Evolutionary conservation across 306 rosid genomes (phyloP), one percentile per base, ranked within the genome.

Genomic region (Casuarina cunninghamiana): DNA sequence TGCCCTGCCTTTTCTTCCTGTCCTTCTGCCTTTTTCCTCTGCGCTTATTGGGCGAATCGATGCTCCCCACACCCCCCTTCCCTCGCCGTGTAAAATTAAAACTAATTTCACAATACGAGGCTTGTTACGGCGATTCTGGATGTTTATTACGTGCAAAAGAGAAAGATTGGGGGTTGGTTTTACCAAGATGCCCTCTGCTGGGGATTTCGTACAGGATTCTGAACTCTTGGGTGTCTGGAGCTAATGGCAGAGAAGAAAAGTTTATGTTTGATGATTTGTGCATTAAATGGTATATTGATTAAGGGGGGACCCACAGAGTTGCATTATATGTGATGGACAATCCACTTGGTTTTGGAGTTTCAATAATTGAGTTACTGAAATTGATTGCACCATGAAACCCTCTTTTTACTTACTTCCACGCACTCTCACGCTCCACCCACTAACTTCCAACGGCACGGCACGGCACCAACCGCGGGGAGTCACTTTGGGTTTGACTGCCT

Each of bases 291-390:
- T 74, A 71, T 72, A 83, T 83, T 87, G 87, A 87, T 89, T 85
- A 75, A 70, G 46, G 69, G 84, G 86, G 81, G 46, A 89, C 90
- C 78, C 4, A 76, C 5, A 3, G 11, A 68, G 42, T 86, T 84
- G 78, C 84, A 81, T 88, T 57, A 84, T 86, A 50, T 69, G 75
- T 71, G 86, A 65, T 77, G 71, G 41, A 77, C 80, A 82, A 71
- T 69, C 87, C 88, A 78, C 84, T 84, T 75, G 87, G 68, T 78
- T 86, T 68, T 75, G 73, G 71, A 67, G 87, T 67, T n/a, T 83
- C 94, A 88, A 90, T 90, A 86, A 90, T 90, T 88, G 90, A 81
- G 80, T 84, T 78, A 49, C 65, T 54, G 43, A 80, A 67, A 78
- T 82, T 86, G 70, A 85, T 76, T 49, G 54, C 77, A 58, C 26